Percentiles rank a stretch among this genome's conserved stretches.
Evolutionary conservation across 371 early-diverging fungal species (phyloP).

Genomic region (Mucor sp.): DNA sequence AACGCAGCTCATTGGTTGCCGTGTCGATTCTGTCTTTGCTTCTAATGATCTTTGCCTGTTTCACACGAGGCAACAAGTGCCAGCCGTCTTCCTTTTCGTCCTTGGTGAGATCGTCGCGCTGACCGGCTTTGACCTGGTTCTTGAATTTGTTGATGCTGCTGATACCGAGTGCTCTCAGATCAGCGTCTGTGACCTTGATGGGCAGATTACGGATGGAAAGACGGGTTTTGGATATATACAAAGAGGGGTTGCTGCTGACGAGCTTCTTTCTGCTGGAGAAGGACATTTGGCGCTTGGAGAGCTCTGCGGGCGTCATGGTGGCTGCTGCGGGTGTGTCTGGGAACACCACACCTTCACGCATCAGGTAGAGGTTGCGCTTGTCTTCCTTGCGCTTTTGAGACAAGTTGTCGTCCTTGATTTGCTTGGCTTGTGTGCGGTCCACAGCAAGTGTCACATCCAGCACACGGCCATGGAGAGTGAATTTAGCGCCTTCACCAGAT

Average conservation of each 20-base stretch:
- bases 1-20: slow-evolving; percentile 62
- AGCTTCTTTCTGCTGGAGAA: slow-evolving; percentile 79
- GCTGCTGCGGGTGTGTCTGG: slow-evolving; percentile 83
- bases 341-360: slow-evolving; percentile 82
- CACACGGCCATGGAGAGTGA: slow-evolving; percentile 82
- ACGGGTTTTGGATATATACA: slow-evolving; percentile 87
- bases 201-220: slow-evolving; percentile 87
- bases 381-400: slow-evolving; percentile 74
- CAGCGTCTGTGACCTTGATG: slow-evolving; percentile 69
- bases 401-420: slow-evolving; percentile 65
- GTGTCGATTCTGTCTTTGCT: slow-evolving; percentile 79
- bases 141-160: slow-evolving; percentile 77
- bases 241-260: slow-evolving; percentile 81
- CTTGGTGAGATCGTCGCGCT: slow-evolving; percentile 67
- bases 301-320: slow-evolving; percentile 68
- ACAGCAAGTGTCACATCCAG: slow-evolving; percentile 84
- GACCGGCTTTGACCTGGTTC: slow-evolving; percentile 71
- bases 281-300: slow-evolving; percentile 76
- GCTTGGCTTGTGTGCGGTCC: slow-evolving; percentile 66
- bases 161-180: slow-evolving; percentile 66
- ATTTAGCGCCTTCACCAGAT: slow-evolving; percentile 56
- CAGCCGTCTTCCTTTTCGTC: slow-evolving; percentile 77
- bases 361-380: slow-evolving; percentile 78
- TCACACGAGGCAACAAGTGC: slow-evolving; percentile 67
- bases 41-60: slow-evolving; percentile 86